A percentile compares a stretch with the other conserved stretches of the same genome.
Evolutionary conservation across 306 rosid species (phyloP).

Genomic region (Fragaria nilgerrensis): DNA sequence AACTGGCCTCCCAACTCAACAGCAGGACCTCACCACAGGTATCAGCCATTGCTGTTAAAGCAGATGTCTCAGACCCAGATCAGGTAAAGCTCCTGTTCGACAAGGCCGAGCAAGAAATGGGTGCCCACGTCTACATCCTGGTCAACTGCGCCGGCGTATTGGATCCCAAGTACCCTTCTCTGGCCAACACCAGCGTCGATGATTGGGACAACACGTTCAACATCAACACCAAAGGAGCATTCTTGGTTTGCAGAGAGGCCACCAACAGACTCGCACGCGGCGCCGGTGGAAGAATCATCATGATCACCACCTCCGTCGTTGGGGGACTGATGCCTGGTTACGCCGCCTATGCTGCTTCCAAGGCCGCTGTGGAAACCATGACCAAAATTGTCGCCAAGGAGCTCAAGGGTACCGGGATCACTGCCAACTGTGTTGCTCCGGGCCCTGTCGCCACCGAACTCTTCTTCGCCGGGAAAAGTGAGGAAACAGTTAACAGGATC

Average conservation of each 20-base stretch:
- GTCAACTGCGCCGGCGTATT: slow-evolving; percentile 44
- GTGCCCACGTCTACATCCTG: slow-evolving; percentile 28
- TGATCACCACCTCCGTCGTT: slow-evolving; percentile 29
- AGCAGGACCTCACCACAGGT: neutral
- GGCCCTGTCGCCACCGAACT: slow-evolving; percentile 51
- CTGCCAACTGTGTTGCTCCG: slow-evolving; percentile 49
- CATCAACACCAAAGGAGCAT: slow-evolving; percentile 43
- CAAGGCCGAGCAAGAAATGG: slow-evolving; percentile 32
- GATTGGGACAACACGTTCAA: slow-evolving; percentile 45
- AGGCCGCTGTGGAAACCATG: slow-evolving; percentile 53
- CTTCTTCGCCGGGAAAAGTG: slow-evolving; percentile 39
- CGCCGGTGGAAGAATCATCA: slow-evolving; percentile 44
- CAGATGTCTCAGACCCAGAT: slow-evolving; percentile 41
- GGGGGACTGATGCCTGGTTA: slow-evolving; percentile 33
- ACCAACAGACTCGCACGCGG: slow-evolving; percentile 35
- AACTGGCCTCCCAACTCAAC: slow-evolving; percentile 37
- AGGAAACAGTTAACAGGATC: slow-evolving; percentile 25
- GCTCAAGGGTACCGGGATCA: slow-evolving; percentile 41
- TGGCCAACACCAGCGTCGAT: slow-evolving; percentile 29
- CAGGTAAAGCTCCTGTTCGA: slow-evolving; percentile 44
- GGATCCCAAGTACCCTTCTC: slow-evolving; percentile 37
- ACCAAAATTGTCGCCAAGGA: slow-evolving; percentile 49
- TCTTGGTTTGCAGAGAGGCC: slow-evolving; percentile 37
- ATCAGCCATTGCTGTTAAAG: slow-evolving; percentile 31
- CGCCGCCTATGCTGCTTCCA: slow-evolving; percentile 45